These are phyloP conservation scores for Ascochyta koolunga DNA, from an alignment of 2,329 filamentous ascomycete genomes.

Conservation along the genomic window DNA sequence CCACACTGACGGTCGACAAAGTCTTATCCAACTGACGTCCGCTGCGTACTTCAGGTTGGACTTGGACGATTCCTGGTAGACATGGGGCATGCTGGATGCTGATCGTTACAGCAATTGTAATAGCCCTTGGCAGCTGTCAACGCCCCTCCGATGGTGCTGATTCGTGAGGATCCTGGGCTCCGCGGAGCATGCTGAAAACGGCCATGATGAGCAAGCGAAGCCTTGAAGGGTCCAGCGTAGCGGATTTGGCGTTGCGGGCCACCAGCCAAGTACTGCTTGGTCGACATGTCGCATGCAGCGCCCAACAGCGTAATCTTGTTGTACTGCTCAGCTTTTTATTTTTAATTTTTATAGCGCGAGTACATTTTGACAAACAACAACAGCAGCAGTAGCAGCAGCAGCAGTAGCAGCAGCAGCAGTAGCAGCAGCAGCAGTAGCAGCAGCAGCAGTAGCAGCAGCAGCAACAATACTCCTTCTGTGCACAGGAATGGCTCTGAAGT, in stretches of 20 bases:
- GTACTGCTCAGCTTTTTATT: not conserved
- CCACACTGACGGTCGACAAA: no score
- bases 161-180: slow-evolving; percentile 3
- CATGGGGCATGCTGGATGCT: slow-evolving; percentile 6
- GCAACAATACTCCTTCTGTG: no score
- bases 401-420: no score
- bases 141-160: slow-evolving; percentile 6
- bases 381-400: no score
- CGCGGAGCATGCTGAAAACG: slow-evolving; percentile 20
- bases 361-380: no score
- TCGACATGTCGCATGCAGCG: slow-evolving; percentile 41
- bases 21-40: no score
- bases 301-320: slow-evolving; percentile 28
- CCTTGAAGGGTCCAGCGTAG: slow-evolving; percentile 30
- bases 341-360: no score
- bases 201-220: slow-evolving; percentile 20
- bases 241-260: slow-evolving; percentile 23
- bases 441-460: no score
- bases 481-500: no score
- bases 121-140: slow-evolving; percentile 6
- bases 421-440: no score
- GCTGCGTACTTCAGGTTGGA: not conserved
- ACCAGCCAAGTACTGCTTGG: slow-evolving; percentile 33
- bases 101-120: slow-evolving; percentile 8
- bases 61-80: not conserved